A percentile compares a stretch with the other conserved stretches of the same genome.
phyloP scores from a whole-genome alignment of 495 filamentous ascomycete genomes.

The Gamarada debralockiae region DNA sequence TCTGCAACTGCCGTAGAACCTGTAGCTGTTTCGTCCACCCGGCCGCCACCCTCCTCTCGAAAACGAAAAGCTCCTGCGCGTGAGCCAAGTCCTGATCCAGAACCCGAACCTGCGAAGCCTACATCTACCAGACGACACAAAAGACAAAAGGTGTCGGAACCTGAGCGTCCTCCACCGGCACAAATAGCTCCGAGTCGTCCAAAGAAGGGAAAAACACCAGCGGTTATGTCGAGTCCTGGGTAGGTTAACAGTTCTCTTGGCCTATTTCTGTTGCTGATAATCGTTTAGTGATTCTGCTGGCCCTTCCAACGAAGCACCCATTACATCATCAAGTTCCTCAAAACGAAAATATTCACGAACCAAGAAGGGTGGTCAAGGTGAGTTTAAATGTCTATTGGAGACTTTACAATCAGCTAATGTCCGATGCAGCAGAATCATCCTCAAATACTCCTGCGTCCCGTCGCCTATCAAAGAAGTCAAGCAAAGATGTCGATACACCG shows the following conservation, averaged over 20 bases:
- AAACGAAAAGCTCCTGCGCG: slow-evolving; percentile 55
- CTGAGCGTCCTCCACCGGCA: slow-evolving; percentile 19
- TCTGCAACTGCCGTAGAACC: slow-evolving; percentile 32
- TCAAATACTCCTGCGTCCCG: slow-evolving; percentile 15
- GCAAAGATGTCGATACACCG: slow-evolving; percentile 20
- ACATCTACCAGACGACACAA: slow-evolving; percentile 49
- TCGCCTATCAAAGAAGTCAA: slow-evolving; percentile 25
- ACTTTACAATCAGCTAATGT: not conserved
- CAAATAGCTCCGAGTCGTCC: slow-evolving; percentile 45
- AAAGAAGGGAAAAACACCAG: slow-evolving; percentile 55
- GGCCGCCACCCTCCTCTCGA: slow-evolving; percentile 29
- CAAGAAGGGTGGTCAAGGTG: slow-evolving; percentile 50
- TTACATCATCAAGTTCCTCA: slow-evolving; percentile 33
- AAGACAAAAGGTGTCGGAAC: slow-evolving; percentile 38
- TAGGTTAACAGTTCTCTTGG: slow-evolving; percentile 35
- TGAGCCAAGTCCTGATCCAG: slow-evolving; percentile 34
- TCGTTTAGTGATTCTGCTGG: slow-evolving; percentile 30
- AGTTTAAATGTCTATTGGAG: slow-evolving; percentile 18
- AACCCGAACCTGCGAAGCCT: slow-evolving; percentile 40
- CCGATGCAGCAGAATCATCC: slow-evolving; percentile 16
- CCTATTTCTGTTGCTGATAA: slow-evolving; percentile 13
- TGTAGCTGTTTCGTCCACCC: slow-evolving; percentile 31
- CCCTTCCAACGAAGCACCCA: slow-evolving; percentile 28
- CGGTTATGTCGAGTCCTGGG: slow-evolving; percentile 82
- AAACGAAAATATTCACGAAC: slow-evolving; percentile 66